Base-by-base conservation (phyloP, 345 rosid genomes). In the Mangifera indica region DNA sequence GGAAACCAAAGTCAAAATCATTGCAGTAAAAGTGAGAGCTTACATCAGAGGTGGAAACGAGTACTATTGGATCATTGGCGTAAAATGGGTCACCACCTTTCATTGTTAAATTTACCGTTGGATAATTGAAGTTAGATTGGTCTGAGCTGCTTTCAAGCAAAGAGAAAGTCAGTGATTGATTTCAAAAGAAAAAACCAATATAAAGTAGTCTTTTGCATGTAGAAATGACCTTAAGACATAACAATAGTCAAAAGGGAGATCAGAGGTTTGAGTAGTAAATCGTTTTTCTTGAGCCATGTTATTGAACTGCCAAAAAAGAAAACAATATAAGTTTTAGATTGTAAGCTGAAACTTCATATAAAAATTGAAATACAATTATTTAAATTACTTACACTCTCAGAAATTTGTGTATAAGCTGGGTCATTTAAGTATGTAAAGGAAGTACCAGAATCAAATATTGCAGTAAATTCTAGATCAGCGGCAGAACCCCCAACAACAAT, bases 401-500 rank as follows among this genome's bases (percentile, higher is more conserved):
- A 46, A 42, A 93, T 77, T 63, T 79, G 74, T 0, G 90, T 79
- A 79, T 91, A 96, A 56, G 94, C 89, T 9, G 86, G 94, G 66
- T 87, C 85, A 17, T 88, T 96, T 77, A 96, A 83, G 74, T 89
- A 93, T 22, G 99, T 88, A 73, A 96, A 96, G 5, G 98, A 91
- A 72, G 98, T 96, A 32, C 99, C 99, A 1, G 99, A 75, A 81
- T 96, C 99, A 60, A 92, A 91, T 78, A 93, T 87, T 80, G 97
- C 93, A 77, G 67, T 44, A 55, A 89, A 89, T 29, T 87, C 89
- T 55, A 86, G 77, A 87, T 87, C 79, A 0, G 51, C 40, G 12
- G 84, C 74, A 29, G 78, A 84, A 51, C 84, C 96, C 74, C 87
- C 99, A 24, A 91, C 85, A 26, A 3, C 81, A 63, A 84, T 77